phyloP scores from a whole-genome alignment of 2,329 filamentous ascomycete genomes.

The Exophiala viscosa region DNA sequence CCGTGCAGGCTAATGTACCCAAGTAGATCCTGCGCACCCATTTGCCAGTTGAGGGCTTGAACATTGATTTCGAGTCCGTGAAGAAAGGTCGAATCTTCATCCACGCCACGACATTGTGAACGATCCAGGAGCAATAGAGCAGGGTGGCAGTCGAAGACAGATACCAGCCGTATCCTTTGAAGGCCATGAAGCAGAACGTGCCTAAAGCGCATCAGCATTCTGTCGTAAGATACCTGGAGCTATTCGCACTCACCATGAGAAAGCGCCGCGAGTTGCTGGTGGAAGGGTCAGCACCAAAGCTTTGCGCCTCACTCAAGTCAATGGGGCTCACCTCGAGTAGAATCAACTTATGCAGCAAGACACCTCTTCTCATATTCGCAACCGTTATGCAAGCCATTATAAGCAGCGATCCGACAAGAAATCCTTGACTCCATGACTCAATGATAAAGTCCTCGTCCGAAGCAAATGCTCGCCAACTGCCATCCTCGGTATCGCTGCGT shows the following conservation, averaged over 20 bases:
- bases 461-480: constrained; percentile 25
- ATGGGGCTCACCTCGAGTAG: constrained; percentile 37
- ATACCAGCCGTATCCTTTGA: constrained; percentile 61
- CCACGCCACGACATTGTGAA: constrained; percentile 66
- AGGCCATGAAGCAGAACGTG: constrained; percentile 49
- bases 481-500: constrained; percentile 14
- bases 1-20: constrained; percentile 54
- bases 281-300: constrained; percentile 6
- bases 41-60: constrained; percentile 32
- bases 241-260: constrained; percentile 18
- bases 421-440: constrained; percentile 41
- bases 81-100: constrained; percentile 63
- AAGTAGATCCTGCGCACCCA: constrained; percentile 47
- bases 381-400: constrained; percentile 45
- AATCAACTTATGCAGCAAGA: constrained; percentile 44
- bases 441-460: constrained; percentile 31
- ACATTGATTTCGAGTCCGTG: constrained; percentile 44
- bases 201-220: constrained; percentile 6
- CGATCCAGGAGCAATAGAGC: constrained; percentile 59
- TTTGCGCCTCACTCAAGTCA: not conserved
- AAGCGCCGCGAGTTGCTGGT: constrained; percentile 22
- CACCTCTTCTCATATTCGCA: constrained; percentile 41
- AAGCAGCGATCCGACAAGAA: constrained; percentile 42
- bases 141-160: constrained; percentile 58
- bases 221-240: not conserved